phyloP scores from a whole-genome alignment of 2,329 filamentous ascomycete species.

The Coleophoma crateriformis region DNA sequence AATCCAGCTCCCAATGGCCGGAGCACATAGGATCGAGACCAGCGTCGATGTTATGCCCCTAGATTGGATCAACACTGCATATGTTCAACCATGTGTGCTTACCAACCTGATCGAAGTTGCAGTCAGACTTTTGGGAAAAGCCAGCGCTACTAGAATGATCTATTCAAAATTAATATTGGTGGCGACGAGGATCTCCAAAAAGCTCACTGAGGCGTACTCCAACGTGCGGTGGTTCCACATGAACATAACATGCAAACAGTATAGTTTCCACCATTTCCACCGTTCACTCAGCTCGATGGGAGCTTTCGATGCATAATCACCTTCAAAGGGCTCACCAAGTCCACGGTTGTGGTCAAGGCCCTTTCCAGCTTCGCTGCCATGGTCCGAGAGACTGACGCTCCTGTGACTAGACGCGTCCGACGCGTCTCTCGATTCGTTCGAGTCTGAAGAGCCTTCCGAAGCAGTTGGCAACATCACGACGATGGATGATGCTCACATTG shows the following conservation, averaged over 20 bases:
- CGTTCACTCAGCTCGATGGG: not conserved
- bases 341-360: not conserved
- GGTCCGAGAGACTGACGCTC: not conserved
- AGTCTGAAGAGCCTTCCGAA: too few relatives aligned
- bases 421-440: not conserved
- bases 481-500: not conserved
- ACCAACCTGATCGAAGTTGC: conserved; percentile 29
- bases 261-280: conserved; percentile 29
- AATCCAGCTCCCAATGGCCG: conserved; percentile 32
- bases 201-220: conserved; percentile 44
- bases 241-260: conserved; percentile 45
- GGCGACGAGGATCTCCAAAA: not conserved
- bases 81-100: conserved; percentile 2
- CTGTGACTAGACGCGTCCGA: not conserved
- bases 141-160: conserved; percentile 42
- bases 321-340: not conserved
- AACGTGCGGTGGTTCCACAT: conserved; percentile 50
- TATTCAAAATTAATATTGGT: not conserved
- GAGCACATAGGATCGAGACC: conserved; percentile 31
- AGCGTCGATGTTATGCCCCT: conserved; percentile 24
- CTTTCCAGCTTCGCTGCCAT: not conserved
- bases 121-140: conserved; percentile 31
- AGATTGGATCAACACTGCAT: not conserved
- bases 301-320: not conserved
- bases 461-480: not conserved